These are phyloP conservation scores for Diplodia seriata DNA, from an alignment of 2,329 filamentous ascomycete species.

Conservation along the genomic window DNA sequence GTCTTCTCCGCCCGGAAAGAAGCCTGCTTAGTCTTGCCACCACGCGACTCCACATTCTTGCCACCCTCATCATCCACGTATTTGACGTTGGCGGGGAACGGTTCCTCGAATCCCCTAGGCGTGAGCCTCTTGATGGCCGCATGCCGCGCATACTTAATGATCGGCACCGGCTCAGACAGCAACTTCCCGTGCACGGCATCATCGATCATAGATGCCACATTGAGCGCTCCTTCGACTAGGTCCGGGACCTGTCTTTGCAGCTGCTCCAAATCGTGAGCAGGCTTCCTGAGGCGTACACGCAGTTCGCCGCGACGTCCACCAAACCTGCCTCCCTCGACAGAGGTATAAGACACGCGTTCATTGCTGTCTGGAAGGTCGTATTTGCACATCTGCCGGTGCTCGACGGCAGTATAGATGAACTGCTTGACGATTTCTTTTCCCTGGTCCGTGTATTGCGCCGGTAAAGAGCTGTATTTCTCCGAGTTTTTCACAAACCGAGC, in stretches of 20 bases:
- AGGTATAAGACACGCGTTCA: slow-evolving; percentile 36
- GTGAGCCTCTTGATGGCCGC: background rate
- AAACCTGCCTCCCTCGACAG: slow-evolving; percentile 42
- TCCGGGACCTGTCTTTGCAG: background rate
- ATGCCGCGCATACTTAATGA: background rate
- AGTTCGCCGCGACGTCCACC: slow-evolving; percentile 39
- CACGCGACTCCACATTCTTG: background rate
- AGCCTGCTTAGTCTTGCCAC: background rate
- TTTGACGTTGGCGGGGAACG: background rate
- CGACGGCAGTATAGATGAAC: slow-evolving; percentile 43
- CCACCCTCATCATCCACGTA: background rate
- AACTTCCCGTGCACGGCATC: slow-evolving; percentile 17
- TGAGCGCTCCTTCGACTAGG: slow-evolving; percentile 14
- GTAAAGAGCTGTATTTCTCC: slow-evolving; percentile 9
- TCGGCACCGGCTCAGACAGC: background rate
- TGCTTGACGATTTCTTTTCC: slow-evolving; percentile 35
- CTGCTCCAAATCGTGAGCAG: background rate
- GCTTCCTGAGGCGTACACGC: slow-evolving; percentile 35
- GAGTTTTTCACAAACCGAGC: slow-evolving; percentile 39
- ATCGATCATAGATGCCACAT: slow-evolving; percentile 9
- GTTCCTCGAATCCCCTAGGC: background rate
- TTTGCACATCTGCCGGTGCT: slow-evolving; percentile 40
- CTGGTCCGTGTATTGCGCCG: background rate
- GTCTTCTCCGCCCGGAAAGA: background rate
- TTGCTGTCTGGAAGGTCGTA: slow-evolving; percentile 34